Evolutionary conservation across 2,329 filamentous ascomycete species (phyloP).

Genomic region (Furcasterigmium sp.): DNA sequence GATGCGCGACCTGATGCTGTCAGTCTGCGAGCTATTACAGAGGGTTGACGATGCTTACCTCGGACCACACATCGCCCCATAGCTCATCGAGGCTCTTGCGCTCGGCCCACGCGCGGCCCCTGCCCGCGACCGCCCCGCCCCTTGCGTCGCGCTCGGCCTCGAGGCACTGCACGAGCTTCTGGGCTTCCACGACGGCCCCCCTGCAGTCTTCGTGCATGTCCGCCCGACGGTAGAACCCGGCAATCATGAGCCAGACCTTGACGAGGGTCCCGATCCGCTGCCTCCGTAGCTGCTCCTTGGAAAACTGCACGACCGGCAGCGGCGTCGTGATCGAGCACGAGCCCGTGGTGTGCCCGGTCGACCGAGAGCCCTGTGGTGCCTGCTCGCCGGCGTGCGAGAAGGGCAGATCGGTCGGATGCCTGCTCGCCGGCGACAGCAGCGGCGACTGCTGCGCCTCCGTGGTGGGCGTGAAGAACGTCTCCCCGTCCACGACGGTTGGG

Average conservation of each 20-base stretch:
- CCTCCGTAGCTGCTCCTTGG: slow-evolving; percentile 45
- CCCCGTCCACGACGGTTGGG: slow-evolving; percentile 42
- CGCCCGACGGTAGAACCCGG: slow-evolving; percentile 80
- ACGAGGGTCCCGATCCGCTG: slow-evolving; percentile 54
- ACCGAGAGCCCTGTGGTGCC: slow-evolving; percentile 32
- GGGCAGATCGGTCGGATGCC: slow-evolving; percentile 33
- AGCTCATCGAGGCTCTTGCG: slow-evolving; percentile 78
- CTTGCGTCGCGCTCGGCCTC: slow-evolving; percentile 60
- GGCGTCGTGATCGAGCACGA: slow-evolving; percentile 39
- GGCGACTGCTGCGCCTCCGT: slow-evolving; percentile 34
- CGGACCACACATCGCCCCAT: slow-evolving; percentile 77
- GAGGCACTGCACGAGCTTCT: slow-evolving; percentile 66
- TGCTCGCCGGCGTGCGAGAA: slow-evolving; percentile 42
- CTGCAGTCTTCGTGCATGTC: slow-evolving; percentile 73
- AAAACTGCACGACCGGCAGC: slow-evolving; percentile 48
- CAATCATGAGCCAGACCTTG: slow-evolving; percentile 86
- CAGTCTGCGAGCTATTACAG: not conserved
- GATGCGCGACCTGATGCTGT: slow-evolving; percentile 53
- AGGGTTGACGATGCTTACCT: slow-evolving; percentile 50
- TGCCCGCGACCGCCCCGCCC: slow-evolving; percentile 52
- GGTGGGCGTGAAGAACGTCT: slow-evolving; percentile 44
- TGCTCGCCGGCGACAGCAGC: slow-evolving; percentile 36
- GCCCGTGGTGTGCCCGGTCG: slow-evolving; percentile 33
- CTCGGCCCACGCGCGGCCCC: slow-evolving; percentile 68
- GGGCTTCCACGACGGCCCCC: slow-evolving; percentile 76